phyloP scores from a whole-genome alignment of 2,329 filamentous ascomycete species.

The Annulohypoxylon truncatum region DNA sequence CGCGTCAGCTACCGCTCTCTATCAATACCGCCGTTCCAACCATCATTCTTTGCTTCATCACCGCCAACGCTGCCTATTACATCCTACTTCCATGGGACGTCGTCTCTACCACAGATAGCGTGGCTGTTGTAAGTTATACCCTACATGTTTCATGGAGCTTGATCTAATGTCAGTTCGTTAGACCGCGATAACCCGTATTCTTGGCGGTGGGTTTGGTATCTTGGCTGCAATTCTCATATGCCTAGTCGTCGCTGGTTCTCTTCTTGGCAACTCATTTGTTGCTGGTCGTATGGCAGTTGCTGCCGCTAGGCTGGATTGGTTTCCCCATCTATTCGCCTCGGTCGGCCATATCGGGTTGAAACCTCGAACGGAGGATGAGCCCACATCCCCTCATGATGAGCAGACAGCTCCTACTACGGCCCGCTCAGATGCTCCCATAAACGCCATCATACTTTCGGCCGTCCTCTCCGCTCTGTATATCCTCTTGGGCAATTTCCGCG shows the following conservation, averaged over 20 bases:
- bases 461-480: conserved; percentile 67
- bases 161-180: conserved; percentile 45
- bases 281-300: conserved; percentile 71
- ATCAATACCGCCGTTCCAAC: conserved; percentile 71
- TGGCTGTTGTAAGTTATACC: conserved; percentile 66
- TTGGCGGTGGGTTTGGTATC: conserved; percentile 66
- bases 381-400: conserved; percentile 8
- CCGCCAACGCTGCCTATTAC: conserved; percentile 72
- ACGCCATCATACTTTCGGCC: conserved; percentile 63
- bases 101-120: conserved; percentile 68
- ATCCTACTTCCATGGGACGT: conserved; percentile 70
- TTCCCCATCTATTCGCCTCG: conserved; percentile 58
- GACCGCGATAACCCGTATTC: conserved; percentile 66
- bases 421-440: conserved; percentile 63
- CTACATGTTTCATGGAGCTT: conserved; percentile 14
- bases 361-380: conserved; percentile 11
- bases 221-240: conserved; percentile 67
- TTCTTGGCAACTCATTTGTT: conserved; percentile 72
- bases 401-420: conserved; percentile 13
- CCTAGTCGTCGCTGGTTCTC: conserved; percentile 69
- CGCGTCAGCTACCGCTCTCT: conserved; percentile 67
- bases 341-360: conserved; percentile 58
- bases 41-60: conserved; percentile 69
- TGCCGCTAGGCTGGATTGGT: conserved; percentile 64
- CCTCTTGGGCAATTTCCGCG: conserved; percentile 69